These are phyloP conservation scores for Acacia concinna DNA, from an alignment of 331 rosid genomes.

Conservation along the genomic window DNA sequence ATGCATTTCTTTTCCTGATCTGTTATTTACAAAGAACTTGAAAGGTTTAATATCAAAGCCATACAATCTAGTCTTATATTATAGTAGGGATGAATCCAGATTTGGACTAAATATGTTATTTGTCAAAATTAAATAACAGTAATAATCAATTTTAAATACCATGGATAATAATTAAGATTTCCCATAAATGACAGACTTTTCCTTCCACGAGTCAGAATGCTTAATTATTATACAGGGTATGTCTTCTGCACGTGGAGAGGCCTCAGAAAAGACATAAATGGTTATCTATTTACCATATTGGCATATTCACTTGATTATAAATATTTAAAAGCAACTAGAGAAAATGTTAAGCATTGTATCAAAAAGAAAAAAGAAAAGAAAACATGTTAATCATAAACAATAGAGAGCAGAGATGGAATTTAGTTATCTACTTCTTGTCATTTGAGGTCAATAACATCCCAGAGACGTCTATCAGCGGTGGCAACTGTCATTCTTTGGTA, in stretches of 20 bases:
- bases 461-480: background rate
- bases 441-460: background rate
- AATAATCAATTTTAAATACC: background rate
- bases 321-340: background rate
- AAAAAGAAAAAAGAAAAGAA: too few relatives aligned
- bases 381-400: background rate
- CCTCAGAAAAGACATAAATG: background rate
- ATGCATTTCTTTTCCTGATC: conserved; percentile 42
- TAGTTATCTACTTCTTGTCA: background rate
- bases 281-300: background rate
- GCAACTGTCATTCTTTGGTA: background rate
- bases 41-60: background rate
- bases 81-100: background rate
- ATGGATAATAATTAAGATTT: background rate
- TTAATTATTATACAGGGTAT: background rate
- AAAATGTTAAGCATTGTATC: background rate
- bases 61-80: background rate
- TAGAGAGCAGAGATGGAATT: background rate
- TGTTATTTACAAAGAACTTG: conserved; percentile 21
- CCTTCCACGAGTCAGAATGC: background rate
- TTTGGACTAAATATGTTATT: background rate
- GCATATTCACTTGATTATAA: background rate
- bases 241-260: background rate
- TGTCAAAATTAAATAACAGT: background rate
- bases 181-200: background rate